phyloP scores from a whole-genome alignment of 108 stramenopile genomes.

The Aurantiochytrium sp. region DNA sequence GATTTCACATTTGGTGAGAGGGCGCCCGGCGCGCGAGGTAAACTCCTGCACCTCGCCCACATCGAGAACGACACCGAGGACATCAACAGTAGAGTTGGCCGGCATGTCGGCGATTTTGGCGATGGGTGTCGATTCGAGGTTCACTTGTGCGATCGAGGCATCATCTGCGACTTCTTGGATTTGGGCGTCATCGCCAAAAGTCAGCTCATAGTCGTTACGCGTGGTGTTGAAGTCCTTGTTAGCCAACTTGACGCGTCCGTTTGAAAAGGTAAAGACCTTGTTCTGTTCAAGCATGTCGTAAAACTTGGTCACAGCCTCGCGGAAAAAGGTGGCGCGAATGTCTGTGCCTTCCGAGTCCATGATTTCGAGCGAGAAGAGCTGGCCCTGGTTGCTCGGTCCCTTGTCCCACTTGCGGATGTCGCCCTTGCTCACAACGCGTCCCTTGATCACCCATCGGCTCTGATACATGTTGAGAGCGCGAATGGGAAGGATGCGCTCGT shows the following conservation, averaged over 20 bases:
- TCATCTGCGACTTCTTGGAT: constrained; percentile 34
- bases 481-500: constrained; percentile 29
- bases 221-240: constrained; percentile 38
- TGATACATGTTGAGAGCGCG: constrained; percentile 44
- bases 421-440: constrained; percentile 38
- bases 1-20: constrained; percentile 46
- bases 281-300: neutral
- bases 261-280: neutral
- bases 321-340: constrained; percentile 57
- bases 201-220: constrained; percentile 50
- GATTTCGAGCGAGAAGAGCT: constrained; percentile 44
- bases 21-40: constrained; percentile 23
- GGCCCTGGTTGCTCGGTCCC: constrained; percentile 41
- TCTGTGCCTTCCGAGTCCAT: constrained; percentile 45
- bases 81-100: constrained; percentile 7
- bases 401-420: constrained; percentile 43
- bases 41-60: constrained; percentile 26
- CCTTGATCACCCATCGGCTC: constrained; percentile 41
- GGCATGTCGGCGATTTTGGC: constrained; percentile 23
- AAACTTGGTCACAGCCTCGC: constrained; percentile 19
- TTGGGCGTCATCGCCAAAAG: constrained; percentile 35
- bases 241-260: neutral
- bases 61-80: constrained; percentile 27
- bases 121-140: constrained; percentile 36
- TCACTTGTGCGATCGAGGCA: constrained; percentile 22